A percentile compares a stretch with the other conserved stretches of the same genome.
Evolutionary conservation across 2,329 filamentous ascomycete genomes (phyloP).

Genomic region (Penicillium palitans): DNA sequence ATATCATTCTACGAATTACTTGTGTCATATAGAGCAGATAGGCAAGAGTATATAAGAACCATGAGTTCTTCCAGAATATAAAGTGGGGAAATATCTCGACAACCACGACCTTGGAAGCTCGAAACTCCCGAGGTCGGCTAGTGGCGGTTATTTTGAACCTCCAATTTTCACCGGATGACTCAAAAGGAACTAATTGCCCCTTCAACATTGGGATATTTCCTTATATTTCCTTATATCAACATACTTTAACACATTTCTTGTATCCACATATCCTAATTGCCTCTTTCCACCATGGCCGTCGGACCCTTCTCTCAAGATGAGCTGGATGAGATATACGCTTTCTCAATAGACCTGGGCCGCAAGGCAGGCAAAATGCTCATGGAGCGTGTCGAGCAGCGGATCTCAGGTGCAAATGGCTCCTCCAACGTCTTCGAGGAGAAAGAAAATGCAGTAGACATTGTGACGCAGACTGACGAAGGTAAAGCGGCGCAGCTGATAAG

Average conservation of each 20-base stretch:
- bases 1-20: no score
- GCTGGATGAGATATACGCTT: conserved; percentile 66
- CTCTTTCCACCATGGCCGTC: conserved; percentile 19
- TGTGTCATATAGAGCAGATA: no score
- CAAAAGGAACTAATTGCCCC: neutral
- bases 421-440: conserved; percentile 58
- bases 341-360: conserved; percentile 69
- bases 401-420: conserved; percentile 40
- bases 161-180: conserved; percentile 5
- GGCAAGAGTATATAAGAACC: no score
- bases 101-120: neutral
- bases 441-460: conserved; percentile 73
- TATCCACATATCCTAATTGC: neutral
- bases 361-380: conserved; percentile 68
- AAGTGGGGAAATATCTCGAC: conserved; percentile 2
- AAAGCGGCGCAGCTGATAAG: conserved; percentile 10
- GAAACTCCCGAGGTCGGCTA: neutral
- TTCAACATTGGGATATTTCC: neutral
- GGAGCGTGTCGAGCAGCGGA: conserved; percentile 60
- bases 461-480: conserved; percentile 75
- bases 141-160: neutral
- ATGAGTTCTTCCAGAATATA: no score
- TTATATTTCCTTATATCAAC: neutral
- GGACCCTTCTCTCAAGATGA: conserved; percentile 42
- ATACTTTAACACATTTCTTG: neutral